These are phyloP conservation scores for Melanopsichium pennsylvanicum DNA, from an alignment of 1,284 basidiomycete genomes.

Conservation along the genomic window DNA sequence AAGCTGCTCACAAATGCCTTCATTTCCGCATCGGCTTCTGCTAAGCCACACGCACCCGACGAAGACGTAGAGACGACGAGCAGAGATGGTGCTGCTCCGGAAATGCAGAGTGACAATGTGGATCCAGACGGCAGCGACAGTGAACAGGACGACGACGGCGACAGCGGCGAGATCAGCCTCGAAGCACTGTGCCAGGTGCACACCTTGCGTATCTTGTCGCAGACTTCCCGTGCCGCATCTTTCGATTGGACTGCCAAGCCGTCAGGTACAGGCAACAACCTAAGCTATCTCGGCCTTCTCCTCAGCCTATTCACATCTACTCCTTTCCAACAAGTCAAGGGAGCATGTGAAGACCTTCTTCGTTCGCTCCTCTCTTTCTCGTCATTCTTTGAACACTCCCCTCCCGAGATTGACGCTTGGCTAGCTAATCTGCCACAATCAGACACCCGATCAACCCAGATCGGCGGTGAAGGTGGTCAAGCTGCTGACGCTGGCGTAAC, in stretches of 20 bases:
- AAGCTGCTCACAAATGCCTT: slow-evolving; percentile 75
- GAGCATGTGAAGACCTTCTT: slow-evolving; percentile 38
- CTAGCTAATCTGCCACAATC: slow-evolving; percentile 71
- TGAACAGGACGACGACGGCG: slow-evolving; percentile 51
- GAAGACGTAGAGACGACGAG: slow-evolving; percentile 2
- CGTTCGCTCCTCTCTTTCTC: slow-evolving; percentile 70
- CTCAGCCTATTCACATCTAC: slow-evolving; percentile 39
- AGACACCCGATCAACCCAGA: slow-evolving; percentile 49
- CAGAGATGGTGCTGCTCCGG: neutral
- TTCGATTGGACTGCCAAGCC: slow-evolving; percentile 72
- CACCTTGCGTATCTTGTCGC: slow-evolving; percentile 71
- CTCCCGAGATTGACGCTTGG: slow-evolving; percentile 79
- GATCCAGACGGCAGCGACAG: slow-evolving; percentile 50
- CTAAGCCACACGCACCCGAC: neutral
- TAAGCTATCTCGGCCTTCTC: slow-evolving; percentile 49
- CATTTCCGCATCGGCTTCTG: slow-evolving; percentile 11
- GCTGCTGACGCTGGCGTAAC: neutral
- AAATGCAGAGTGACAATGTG: neutral
- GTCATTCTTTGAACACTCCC: slow-evolving; percentile 82
- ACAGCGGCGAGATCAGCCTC: slow-evolving; percentile 69
- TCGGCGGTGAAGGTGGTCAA: neutral
- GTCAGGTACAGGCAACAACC: slow-evolving; percentile 70
- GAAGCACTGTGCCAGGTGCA: slow-evolving; percentile 78
- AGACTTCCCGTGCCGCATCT: slow-evolving; percentile 60
- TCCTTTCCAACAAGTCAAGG: slow-evolving; percentile 31